Conservation (phyloP, 2,329 filamentous ascomycete species). For the Cladosporium sp. region DNA sequence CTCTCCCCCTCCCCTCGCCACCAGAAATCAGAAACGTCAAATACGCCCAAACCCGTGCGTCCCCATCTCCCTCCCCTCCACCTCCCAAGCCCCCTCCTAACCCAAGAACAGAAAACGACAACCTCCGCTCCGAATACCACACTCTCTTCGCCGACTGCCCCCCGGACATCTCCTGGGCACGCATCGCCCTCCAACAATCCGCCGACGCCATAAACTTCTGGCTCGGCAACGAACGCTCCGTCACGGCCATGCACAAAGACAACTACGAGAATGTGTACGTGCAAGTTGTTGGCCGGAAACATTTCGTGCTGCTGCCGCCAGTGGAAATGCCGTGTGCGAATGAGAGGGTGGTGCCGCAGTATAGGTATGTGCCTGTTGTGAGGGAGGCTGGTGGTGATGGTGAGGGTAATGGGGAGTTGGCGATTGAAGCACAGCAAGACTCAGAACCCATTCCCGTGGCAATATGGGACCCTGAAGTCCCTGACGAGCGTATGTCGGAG, state of each 20-base stretch:
- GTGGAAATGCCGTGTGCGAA: slow-evolving; percentile 64
- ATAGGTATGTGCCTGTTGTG: slow-evolving; percentile 53
- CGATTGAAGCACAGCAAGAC: slow-evolving; percentile 31
- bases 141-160: slow-evolving; percentile 60
- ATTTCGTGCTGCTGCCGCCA: slow-evolving; percentile 71
- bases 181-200: slow-evolving; percentile 60
- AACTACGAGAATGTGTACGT: slow-evolving; percentile 84
- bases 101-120: slow-evolving; percentile 63
- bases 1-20: background rate
- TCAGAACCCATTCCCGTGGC: slow-evolving; percentile 59
- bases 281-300: slow-evolving; percentile 66
- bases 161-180: slow-evolving; percentile 63
- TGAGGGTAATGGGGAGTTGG: slow-evolving; percentile 24
- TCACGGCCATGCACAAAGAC: slow-evolving; percentile 73
- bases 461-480: slow-evolving; percentile 67
- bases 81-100: background rate
- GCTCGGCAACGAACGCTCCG: slow-evolving; percentile 68
- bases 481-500: slow-evolving; percentile 45
- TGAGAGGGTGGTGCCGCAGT: slow-evolving; percentile 54
- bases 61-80: background rate
- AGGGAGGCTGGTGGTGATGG: slow-evolving; percentile 17
- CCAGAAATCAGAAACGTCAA: slow-evolving; percentile 40
- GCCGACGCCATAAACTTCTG: slow-evolving; percentile 79
- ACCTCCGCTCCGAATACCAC: slow-evolving; percentile 67
- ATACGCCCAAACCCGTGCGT: slow-evolving; percentile 70